phyloP scores from a whole-genome alignment of 1,284 basidiomycete genomes.

The Ceratobasidium sp. region DNA sequence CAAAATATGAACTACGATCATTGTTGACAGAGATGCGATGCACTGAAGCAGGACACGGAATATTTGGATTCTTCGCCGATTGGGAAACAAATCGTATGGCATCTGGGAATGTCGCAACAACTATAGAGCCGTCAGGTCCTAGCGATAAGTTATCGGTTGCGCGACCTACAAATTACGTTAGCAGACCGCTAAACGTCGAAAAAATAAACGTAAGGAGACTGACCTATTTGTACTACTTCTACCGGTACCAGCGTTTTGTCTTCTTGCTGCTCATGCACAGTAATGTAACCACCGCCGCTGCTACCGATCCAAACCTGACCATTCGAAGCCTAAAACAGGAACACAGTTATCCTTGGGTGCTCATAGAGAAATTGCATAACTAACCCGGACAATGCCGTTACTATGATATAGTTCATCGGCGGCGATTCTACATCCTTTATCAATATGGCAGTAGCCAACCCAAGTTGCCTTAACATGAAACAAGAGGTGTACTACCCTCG shows the following conservation, averaged over 20 bases:
- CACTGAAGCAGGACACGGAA: slow-evolving; percentile 56
- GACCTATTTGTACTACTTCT: slow-evolving; percentile 58
- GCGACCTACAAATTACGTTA: not conserved
- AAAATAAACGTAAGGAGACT: not conserved
- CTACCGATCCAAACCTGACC: slow-evolving; percentile 66
- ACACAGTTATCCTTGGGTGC: not conserved
- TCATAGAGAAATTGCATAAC: not conserved
- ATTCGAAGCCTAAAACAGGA: slow-evolving; percentile 50
- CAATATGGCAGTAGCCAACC: slow-evolving; percentile 65
- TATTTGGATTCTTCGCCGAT: slow-evolving; percentile 53
- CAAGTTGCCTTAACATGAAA: slow-evolving; percentile 49
- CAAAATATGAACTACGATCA: slow-evolving; percentile 61
- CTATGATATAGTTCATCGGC: slow-evolving; percentile 54
- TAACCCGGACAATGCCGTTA: slow-evolving; percentile 64
- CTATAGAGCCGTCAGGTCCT: slow-evolving; percentile 47
- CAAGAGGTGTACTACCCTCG: slow-evolving; percentile 46
- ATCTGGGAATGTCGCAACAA: slow-evolving; percentile 50
- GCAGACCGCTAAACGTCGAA: not conserved
- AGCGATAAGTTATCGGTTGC: slow-evolving; percentile 8
- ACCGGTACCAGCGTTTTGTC: slow-evolving; percentile 62
- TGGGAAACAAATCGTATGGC: slow-evolving; percentile 47
- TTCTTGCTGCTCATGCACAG: slow-evolving; percentile 60
- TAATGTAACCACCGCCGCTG: slow-evolving; percentile 54
- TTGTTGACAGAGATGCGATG: slow-evolving; percentile 62
- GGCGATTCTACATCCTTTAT: slow-evolving; percentile 65